Percentiles rank a stretch among this genome's conserved stretches.
Conservation (phyloP, 371 early-diverging fungal species). For the Capniomyces stellatus region DNA sequence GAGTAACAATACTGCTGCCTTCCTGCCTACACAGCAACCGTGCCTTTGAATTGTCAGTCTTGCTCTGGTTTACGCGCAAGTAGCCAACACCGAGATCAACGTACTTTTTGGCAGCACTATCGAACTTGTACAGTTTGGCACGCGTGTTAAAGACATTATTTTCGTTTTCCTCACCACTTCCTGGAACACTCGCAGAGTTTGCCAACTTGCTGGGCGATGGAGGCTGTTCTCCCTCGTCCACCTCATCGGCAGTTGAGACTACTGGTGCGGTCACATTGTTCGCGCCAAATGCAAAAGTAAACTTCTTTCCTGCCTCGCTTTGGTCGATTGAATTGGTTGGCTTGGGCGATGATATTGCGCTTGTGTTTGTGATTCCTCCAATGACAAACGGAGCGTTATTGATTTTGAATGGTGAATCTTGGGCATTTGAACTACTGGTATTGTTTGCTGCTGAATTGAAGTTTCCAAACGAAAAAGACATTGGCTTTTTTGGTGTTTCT, state of each 20-base stretch:
- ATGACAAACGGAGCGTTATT: no score
- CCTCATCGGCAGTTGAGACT: background rate
- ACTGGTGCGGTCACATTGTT: no score
- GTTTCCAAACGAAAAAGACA: no score
- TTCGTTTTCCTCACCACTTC: conserved; percentile 23
- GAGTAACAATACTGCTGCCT: conserved; percentile 18
- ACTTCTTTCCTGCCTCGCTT: no score
- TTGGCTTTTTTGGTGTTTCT: no score
- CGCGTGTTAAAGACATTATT: conserved; percentile 15
- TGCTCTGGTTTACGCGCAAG: conserved; percentile 15
- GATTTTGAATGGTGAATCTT: no score
- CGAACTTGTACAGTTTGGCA: conserved; percentile 19
- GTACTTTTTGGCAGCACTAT: conserved; percentile 8
- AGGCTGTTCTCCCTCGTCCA: background rate
- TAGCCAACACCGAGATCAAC: conserved; percentile 22
- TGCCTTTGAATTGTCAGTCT: conserved; percentile 7
- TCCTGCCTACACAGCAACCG: conserved; percentile 25
- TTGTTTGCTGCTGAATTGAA: no score
- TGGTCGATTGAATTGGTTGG: no score
- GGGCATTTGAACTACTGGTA: no score
- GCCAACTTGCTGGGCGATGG: background rate
- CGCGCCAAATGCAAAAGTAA: no score
- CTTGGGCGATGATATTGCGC: no score
- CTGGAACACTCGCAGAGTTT: background rate
- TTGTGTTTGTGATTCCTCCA: no score